A percentile compares a stretch with the other conserved stretches of the same genome.
These are phyloP conservation scores for Thelonectria olida DNA, from an alignment of 2,329 filamentous ascomycete genomes.

Conservation along the genomic window DNA sequence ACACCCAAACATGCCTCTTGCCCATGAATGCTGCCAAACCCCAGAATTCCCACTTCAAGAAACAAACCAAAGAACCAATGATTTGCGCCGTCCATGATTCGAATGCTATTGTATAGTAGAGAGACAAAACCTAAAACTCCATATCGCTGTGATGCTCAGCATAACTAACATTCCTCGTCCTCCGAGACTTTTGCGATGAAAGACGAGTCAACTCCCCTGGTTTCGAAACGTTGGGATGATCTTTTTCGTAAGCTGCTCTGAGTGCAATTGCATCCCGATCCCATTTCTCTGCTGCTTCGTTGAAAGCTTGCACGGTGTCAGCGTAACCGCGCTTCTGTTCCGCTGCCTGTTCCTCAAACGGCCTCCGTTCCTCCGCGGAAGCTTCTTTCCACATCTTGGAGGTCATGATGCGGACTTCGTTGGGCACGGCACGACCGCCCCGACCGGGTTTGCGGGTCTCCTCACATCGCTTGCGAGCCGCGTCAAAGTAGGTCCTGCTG, in stretches of 20 bases:
- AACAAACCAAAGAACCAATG: background rate
- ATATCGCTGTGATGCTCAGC: constrained; percentile 44
- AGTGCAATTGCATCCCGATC: constrained; percentile 70
- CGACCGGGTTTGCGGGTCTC: constrained; percentile 70
- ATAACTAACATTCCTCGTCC: constrained; percentile 50
- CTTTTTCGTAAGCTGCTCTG: constrained; percentile 60
- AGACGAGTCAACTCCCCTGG: constrained; percentile 33
- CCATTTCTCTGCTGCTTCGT: constrained; percentile 74
- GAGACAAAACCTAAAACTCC: constrained; percentile 27
- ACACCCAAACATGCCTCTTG: background rate
- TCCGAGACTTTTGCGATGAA: constrained; percentile 28
- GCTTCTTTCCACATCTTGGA: constrained; percentile 92
- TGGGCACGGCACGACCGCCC: constrained; percentile 70
- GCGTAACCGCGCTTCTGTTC: constrained; percentile 74
- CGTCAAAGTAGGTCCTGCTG: constrained; percentile 80
- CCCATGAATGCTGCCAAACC: background rate
- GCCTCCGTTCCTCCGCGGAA: constrained; percentile 73
- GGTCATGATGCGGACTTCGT: constrained; percentile 85
- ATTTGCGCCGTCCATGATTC: background rate
- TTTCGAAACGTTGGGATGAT: constrained; percentile 53
- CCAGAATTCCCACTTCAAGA: background rate
- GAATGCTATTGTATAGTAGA: background rate
- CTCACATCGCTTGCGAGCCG: constrained; percentile 67
- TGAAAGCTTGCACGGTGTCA: constrained; percentile 66
- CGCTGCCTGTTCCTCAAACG: constrained; percentile 79